These are phyloP conservation scores for Sporisorium graminicola DNA, from an alignment of 1,284 basidiomycete species.

Conservation along the genomic window DNA sequence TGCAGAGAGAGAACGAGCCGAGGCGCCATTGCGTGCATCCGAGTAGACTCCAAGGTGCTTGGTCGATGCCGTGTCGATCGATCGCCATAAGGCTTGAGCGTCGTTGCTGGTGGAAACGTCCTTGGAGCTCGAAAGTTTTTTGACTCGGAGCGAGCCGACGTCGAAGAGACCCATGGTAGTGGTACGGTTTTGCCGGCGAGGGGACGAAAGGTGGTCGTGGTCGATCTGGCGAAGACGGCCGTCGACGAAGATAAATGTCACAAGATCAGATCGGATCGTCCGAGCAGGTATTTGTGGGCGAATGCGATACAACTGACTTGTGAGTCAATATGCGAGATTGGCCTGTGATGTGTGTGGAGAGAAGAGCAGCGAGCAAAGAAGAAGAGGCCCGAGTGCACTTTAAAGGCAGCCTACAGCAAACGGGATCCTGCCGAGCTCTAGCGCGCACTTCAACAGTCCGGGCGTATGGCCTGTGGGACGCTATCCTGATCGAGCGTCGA, in stretches of 20 bases:
- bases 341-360: not conserved
- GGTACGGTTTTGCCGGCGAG: not conserved
- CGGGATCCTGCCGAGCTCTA: not conserved
- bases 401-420: not conserved
- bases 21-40: conserved; percentile 19
- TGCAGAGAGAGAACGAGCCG: conserved; percentile 37
- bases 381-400: not conserved
- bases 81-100: conserved; percentile 13
- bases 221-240: not conserved
- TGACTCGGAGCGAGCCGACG: conserved; percentile 40
- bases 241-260: not conserved
- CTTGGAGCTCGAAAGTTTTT: conserved; percentile 20
- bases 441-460: not conserved
- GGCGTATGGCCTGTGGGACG: not conserved
- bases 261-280: not conserved
- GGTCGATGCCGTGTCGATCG: conserved; percentile 21
- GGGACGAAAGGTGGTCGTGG: not conserved
- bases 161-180: conserved; percentile 49
- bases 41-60: conserved; percentile 27
- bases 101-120: conserved; percentile 14
- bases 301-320: not conserved
- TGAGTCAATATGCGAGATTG: not conserved
- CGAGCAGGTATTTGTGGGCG: not conserved
- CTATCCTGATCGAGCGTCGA: not conserved
- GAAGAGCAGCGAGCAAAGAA: not conserved